Conservation (phyloP, 345 rosid species). For the Salix caprea region DNA sequence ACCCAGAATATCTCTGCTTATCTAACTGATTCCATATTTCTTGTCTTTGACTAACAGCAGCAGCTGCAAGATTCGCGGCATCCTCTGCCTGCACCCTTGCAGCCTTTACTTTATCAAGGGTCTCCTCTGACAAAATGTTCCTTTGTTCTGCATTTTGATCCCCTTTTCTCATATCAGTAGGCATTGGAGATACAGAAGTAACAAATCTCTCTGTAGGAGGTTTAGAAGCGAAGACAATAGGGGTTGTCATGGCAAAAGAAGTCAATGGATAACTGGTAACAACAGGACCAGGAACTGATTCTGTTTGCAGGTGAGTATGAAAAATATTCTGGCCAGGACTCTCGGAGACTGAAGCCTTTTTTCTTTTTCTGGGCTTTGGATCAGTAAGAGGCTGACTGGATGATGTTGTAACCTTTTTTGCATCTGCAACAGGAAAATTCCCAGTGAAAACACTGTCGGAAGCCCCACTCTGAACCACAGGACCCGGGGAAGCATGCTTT, state of each 20-base stretch:
- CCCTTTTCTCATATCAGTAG: conserved; percentile 34
- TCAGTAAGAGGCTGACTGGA: conserved; percentile 50
- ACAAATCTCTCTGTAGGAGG: conserved; percentile 35
- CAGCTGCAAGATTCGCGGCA: conserved; percentile 72
- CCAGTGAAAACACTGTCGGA: conserved; percentile 40
- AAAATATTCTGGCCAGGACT: conserved; percentile 40
- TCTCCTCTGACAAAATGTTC: conserved; percentile 54
- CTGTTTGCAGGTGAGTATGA: conserved; percentile 45
- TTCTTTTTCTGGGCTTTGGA: conserved; percentile 73
- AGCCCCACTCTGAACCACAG: conserved; percentile 35
- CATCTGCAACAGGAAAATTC: conserved; percentile 38
- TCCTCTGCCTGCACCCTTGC: conserved; percentile 74
- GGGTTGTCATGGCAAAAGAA: conserved; percentile 35
- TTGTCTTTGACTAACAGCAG: conserved; percentile 67
- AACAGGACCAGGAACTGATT: conserved; percentile 35
- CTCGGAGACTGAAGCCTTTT: conserved; percentile 51
- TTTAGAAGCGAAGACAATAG: conserved; percentile 39
- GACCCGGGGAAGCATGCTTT: conserved; percentile 38
- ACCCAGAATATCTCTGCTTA: conserved; percentile 49
- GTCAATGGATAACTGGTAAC: conserved; percentile 30
- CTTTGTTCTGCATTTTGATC: conserved; percentile 37
- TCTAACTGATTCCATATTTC: conserved; percentile 72
- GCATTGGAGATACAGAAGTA: conserved; percentile 37
- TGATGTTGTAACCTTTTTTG: conserved; percentile 37
- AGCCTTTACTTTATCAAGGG: conserved; percentile 55